These are phyloP conservation scores for Pichia insulana DNA, from an alignment of 805 yeast genomes.

Conservation along the genomic window DNA sequence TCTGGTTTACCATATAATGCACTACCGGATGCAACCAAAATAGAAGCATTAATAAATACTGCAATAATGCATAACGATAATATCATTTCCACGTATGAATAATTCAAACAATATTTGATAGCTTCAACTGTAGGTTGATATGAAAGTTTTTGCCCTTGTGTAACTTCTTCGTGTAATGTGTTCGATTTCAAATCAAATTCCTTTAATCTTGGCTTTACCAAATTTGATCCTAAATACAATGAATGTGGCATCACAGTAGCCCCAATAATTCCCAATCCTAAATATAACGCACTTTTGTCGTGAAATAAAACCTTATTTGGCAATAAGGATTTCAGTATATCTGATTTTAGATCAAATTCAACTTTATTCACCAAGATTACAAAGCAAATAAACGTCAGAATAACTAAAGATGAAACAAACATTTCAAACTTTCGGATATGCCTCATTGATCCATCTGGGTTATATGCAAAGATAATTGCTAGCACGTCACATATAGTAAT, in stretches of 20 bases:
- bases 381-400: slow-evolving; percentile 70
- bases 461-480: slow-evolving; percentile 68
- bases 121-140: slow-evolving; percentile 72
- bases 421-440: slow-evolving; percentile 71
- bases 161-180: slow-evolving; percentile 9
- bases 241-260: slow-evolving; percentile 97
- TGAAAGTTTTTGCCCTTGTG: slow-evolving; percentile 14
- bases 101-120: slow-evolving; percentile 60
- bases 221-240: slow-evolving; percentile 73
- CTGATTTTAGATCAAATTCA: slow-evolving; percentile 41
- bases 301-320: slow-evolving; percentile 50
- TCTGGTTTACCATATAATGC: slow-evolving; percentile 63
- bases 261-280: slow-evolving; percentile 78
- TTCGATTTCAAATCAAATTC: slow-evolving; percentile 53
- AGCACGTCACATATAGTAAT: slow-evolving; percentile 78
- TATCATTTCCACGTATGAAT: slow-evolving; percentile 63
- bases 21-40: slow-evolving; percentile 73
- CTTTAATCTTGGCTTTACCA: slow-evolving; percentile 75
- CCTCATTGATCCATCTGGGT: slow-evolving; percentile 65
- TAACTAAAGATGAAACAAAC: slow-evolving; percentile 62
- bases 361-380: slow-evolving; percentile 57
- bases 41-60: slow-evolving; percentile 77
- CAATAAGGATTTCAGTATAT: slow-evolving; percentile 56
- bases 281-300: slow-evolving; percentile 59
- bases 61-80: slow-evolving; percentile 73